Percentiles rank a stretch among this genome's conserved stretches.
phyloP scores from a whole-genome alignment of 306 rosid species.

The Senna siamea region DNA sequence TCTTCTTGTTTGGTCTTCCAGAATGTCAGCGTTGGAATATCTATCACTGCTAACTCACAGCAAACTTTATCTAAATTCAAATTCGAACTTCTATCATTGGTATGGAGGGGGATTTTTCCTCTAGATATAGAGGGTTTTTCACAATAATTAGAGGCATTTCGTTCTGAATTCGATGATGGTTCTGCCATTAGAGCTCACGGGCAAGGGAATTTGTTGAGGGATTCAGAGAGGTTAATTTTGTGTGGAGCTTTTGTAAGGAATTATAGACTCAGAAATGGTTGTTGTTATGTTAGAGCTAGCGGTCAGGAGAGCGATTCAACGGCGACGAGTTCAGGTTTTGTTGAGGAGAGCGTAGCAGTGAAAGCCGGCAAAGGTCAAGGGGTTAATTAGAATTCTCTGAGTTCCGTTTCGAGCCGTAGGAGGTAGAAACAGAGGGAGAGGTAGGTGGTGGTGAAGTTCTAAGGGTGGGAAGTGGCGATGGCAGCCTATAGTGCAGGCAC shows the following conservation, averaged over 20 bases:
- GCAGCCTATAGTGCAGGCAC: conserved; percentile 86
- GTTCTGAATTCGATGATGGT: conserved; percentile 48
- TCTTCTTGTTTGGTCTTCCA: conserved; percentile 34
- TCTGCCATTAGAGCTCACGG: conserved; percentile 39
- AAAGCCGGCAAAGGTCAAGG: conserved; percentile 63
- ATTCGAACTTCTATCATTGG: conserved; percentile 47
- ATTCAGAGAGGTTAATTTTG: conserved; percentile 53
- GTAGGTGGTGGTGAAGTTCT: conserved; percentile 83
- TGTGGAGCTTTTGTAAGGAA: conserved; percentile 48
- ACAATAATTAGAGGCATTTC: conserved; percentile 42
- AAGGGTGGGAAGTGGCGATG: conserved; percentile 85
- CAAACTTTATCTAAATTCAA: conserved; percentile 52
- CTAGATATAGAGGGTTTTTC: conserved; percentile 49
- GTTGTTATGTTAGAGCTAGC: conserved; percentile 46
- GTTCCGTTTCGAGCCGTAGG: conserved; percentile 64
- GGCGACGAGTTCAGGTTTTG: conserved; percentile 47
- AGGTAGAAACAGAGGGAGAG: conserved; percentile 74
- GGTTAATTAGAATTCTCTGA: conserved; percentile 55
- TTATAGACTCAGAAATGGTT: conserved; percentile 42
- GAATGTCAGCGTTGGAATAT: conserved; percentile 71
- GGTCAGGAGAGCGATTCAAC: conserved; percentile 82
- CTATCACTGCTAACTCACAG: conserved; percentile 54
- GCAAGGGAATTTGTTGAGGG: conserved; percentile 32
- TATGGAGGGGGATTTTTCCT: conserved; percentile 51
- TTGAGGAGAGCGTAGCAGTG: conserved; percentile 68